Base-by-base conservation (phyloP, 164 flowering plant genomes). In the Sextonia rubra region DNA sequence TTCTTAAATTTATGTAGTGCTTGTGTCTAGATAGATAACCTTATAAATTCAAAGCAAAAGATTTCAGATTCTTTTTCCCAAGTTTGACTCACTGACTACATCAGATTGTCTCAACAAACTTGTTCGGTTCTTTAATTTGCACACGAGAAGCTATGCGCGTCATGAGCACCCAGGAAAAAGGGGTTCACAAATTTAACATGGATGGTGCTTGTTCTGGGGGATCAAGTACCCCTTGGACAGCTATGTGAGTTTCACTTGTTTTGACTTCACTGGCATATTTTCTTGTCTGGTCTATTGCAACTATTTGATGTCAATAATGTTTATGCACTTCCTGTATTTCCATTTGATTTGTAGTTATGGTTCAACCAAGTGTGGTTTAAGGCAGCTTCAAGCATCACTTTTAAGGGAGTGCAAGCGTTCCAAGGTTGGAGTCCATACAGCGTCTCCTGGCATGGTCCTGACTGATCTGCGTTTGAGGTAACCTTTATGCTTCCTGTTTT, bases 161-260 rank as follows among this genome's bases (percentile, higher is more conserved):
- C 29, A 92, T 95, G 94, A 73, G 52, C 61, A 75, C 75, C 66
- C 99, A 92, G 74, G 71, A 64, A 14, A 88, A 83, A 66, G 93
- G 89, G 1, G 99, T 98, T 24, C 97, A 95, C 79, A 84, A 92
- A 74, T 95, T 95, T 78, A 95, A 92, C 83, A 95, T 95, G 99
- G 99, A 95, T 81, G 99, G 99, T 72, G 97, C 97, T 37, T 98
- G 99, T 47, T 95, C 99, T 58, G 99, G 99, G 8, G 99, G 99
- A 64, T 95, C 99, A 23, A 92, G 97, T 79, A 92, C 99, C 55
- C 99, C 99, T 74, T 78, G 92, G 78, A 95, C 99, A 47, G 99
- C 98, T 78, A 97, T 87, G 99, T 95, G 86, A 85, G 98, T n/a
- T n/a, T n/a, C n/a, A n/a, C n/a, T n/a, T n/a, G n/a, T n/a, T n/a